A percentile compares a stretch with the other conserved stretches of the same genome.
Evolutionary conservation across 1,284 basidiomycete genomes (phyloP).

Genomic region (Takashimella tepidaria): DNA sequence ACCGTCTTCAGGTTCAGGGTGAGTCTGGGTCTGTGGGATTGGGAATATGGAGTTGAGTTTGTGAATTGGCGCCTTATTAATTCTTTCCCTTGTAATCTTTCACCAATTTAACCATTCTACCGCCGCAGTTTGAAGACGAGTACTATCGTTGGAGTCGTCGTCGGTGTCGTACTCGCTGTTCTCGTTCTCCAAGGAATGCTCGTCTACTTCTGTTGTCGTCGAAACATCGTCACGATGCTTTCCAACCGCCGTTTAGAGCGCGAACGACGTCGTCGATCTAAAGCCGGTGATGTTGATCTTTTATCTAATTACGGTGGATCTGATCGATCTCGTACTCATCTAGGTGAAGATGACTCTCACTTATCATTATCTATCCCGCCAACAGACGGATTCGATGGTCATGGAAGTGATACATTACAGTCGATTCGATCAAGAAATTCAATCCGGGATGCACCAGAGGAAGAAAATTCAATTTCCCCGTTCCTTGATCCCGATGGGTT

Average conservation of each 20-base stretch:
- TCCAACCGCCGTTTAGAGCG: slow-evolving; percentile 30
- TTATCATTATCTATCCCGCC: neutral
- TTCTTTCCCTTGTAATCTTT: neutral
- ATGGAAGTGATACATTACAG: neutral
- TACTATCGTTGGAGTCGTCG: slow-evolving; percentile 38
- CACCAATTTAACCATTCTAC: neutral
- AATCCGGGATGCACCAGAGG: slow-evolving; percentile 5
- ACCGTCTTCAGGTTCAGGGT: neutral
- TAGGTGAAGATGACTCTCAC: neutral
- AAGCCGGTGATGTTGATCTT: slow-evolving; percentile 31
- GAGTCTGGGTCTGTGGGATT: neutral
- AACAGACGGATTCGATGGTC: neutral
- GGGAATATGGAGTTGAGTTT: no score
- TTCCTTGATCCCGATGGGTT: slow-evolving; percentile 23
- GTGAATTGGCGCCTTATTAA: slow-evolving; percentile 24
- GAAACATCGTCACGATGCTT: slow-evolving; percentile 25
- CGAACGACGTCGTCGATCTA: slow-evolving; percentile 11
- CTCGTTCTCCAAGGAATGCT: slow-evolving; percentile 27
- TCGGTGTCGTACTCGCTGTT: slow-evolving; percentile 30
- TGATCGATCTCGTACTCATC: neutral
- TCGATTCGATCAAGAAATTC: slow-evolving; percentile 4
- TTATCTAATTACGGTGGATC: slow-evolving; percentile 2
- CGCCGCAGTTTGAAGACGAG: slow-evolving; percentile 25
- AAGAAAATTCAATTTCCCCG: slow-evolving; percentile 28
- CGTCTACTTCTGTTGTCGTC: slow-evolving; percentile 41